Evolutionary conservation across 345 rosid species (phyloP), one percentile per base, ranked within the genome.

Genomic region (Salix dunnii): DNA sequence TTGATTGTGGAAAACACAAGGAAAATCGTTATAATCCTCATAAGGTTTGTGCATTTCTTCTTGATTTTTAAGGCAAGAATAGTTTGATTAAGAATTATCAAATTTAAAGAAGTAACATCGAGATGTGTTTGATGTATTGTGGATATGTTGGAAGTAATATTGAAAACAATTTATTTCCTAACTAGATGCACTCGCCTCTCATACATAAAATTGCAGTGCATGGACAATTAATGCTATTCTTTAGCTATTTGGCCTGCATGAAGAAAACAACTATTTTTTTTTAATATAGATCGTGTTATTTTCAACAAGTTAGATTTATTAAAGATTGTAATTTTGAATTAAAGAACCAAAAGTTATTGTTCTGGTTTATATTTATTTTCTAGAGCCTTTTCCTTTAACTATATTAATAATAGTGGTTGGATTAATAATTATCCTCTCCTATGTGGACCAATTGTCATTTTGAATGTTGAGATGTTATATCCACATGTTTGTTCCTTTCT

Each of bases 1-100:
- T 94, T 65, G 97, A 92, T 79, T 89, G 94, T 81, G 98, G 98
- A 78, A 92, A 87, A 86, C 98, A 94, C 80, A 94, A 94, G 87
- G 98, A 94, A 81, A 91, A 89, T 81, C 92, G 96, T 79, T 94
- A 89, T 79, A 90, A 94, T 83, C 96, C 98, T 40, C 96, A 83
- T 17, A 92, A 94, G 97, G 98, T 94, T 79, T 80, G 88, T 55
- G 17, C 3, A 4, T 63, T 28, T 63, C 17, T 27, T 63, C 12
- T 28, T 49, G 13, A 9, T 71, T 53, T 49, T 53, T 21, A 6
- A 33, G 9, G 3, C 7, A 6, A 13, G 0, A 27, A 10, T 51
- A 53, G 58, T 74, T 28, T 74, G 10, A 62, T 64, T 53, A 13
- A 16, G 11, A 16, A 60, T 10, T 73, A 4, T 46, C 21, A 2